Conservation (phyloP, 2,329 filamentous ascomycete species). For the Simplicillium sp. region DNA sequence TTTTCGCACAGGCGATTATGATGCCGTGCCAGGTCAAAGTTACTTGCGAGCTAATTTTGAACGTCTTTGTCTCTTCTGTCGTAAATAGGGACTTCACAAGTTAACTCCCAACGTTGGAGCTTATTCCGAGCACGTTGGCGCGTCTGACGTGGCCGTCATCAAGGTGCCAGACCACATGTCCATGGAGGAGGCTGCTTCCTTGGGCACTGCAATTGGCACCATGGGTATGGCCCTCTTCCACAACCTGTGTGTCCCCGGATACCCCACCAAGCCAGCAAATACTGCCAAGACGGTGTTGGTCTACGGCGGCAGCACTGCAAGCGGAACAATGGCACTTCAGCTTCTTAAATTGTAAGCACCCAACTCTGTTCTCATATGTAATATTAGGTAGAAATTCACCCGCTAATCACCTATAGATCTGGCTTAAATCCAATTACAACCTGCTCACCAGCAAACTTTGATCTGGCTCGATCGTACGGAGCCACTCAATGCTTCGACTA, state of each 20-base stretch:
- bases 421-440: constrained; percentile 10
- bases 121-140: constrained; percentile 18
- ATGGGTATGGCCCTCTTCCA: constrained; percentile 19
- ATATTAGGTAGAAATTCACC: too few species aligned
- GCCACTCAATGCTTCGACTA: constrained; percentile 30
- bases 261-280: constrained; percentile 8
- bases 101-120: constrained; percentile 13
- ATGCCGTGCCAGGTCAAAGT: too few species aligned
- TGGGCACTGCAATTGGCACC: constrained; percentile 15
- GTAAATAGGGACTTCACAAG: too few species aligned
- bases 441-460: constrained; percentile 17
- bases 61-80: too few species aligned
- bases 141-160: too few species aligned
- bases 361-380: too few species aligned
- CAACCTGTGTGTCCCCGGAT: constrained; percentile 15
- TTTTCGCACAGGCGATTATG: too few species aligned
- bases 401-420: too few species aligned
- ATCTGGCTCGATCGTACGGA: constrained; percentile 24
- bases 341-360: constrained; percentile 25
- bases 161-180: constrained; percentile 14
- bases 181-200: constrained; percentile 14
- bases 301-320: constrained; percentile 32
- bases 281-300: constrained; percentile 25
- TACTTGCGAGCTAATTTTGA: too few species aligned
- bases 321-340: constrained; percentile 33